These are phyloP conservation scores for Syncephalastrum racemosum DNA, from an alignment of 371 early-diverging fungal species.

Conservation along the genomic window DNA sequence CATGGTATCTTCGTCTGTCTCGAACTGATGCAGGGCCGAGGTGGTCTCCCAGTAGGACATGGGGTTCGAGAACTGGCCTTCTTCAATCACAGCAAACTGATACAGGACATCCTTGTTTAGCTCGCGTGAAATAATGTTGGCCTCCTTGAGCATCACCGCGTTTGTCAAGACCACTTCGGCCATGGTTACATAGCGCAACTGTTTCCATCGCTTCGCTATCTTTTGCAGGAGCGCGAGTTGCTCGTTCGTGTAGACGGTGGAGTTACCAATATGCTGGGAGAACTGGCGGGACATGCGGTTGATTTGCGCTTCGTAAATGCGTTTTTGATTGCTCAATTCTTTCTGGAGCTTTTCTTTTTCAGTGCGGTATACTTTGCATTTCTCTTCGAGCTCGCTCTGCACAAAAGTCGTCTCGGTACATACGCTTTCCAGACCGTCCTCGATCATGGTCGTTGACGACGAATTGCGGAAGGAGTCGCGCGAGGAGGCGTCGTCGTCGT, in stretches of 20 bases:
- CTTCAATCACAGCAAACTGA: slow-evolving; percentile 76
- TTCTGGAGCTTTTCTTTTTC: slow-evolving; percentile 59
- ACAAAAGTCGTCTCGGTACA: slow-evolving; percentile 35
- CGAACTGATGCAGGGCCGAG: slow-evolving; percentile 54
- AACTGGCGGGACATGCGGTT: slow-evolving; percentile 46
- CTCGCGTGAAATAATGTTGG: slow-evolving; percentile 83
- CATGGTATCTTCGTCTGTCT: slow-evolving; percentile 53
- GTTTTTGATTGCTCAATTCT: slow-evolving; percentile 44
- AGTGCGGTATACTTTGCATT: slow-evolving; percentile 28
- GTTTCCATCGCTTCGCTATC: slow-evolving; percentile 54
- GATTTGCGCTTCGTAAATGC: slow-evolving; percentile 60
- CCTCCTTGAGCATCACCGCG: slow-evolving; percentile 80
- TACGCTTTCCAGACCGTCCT: slow-evolving; percentile 46
- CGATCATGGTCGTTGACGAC: slow-evolving; percentile 19
- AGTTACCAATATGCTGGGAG: slow-evolving; percentile 10
- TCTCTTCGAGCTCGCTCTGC: slow-evolving; percentile 46
- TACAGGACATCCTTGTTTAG: slow-evolving; percentile 75
- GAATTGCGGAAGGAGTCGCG: slow-evolving; percentile 9
- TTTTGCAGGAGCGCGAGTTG: slow-evolving; percentile 17
- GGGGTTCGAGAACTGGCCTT: slow-evolving; percentile 46
- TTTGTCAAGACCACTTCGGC: slow-evolving; percentile 72
- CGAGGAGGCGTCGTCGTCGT: slow-evolving; percentile 15
- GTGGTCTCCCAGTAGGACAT: slow-evolving; percentile 68
- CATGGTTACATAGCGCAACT: slow-evolving; percentile 65
- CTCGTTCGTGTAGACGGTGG: slow-evolving; percentile 31